These are phyloP conservation scores for Sporisorium exsertum DNA, from an alignment of 1,284 basidiomycete genomes.

Conservation along the genomic window DNA sequence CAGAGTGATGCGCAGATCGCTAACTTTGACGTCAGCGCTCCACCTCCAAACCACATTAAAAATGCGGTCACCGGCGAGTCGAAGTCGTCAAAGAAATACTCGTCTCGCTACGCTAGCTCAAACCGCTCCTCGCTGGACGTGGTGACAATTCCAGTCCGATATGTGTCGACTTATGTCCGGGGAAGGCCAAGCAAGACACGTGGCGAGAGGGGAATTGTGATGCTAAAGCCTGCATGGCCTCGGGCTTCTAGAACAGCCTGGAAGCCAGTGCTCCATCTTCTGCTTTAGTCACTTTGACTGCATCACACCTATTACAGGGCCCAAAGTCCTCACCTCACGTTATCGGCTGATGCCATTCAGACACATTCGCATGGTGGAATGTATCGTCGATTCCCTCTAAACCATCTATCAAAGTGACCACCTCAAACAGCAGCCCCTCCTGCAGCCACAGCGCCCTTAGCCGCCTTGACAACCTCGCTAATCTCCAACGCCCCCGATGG, in stretches of 20 bases:
- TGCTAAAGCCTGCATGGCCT: no score
- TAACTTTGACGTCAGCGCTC: neutral
- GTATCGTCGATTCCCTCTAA: no score
- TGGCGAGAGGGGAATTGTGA: neutral
- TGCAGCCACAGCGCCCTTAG: conserved; percentile 14
- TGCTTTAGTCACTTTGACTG: neutral
- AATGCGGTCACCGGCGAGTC: neutral
- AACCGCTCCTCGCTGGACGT: neutral
- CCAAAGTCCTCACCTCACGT: no score
- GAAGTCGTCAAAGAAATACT: no score
- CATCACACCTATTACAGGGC: neutral
- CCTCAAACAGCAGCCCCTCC: neutral
- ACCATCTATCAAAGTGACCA: neutral
- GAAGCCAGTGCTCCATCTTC: neutral
- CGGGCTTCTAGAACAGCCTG: neutral
- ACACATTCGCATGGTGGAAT: no score
- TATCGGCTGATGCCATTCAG: no score
- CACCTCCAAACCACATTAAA: neutral
- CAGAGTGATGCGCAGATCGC: neutral
- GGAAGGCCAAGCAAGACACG: neutral
- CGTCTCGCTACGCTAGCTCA: no score
- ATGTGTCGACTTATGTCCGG: neutral
- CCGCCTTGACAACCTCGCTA: conserved; percentile 4
- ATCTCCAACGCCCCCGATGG: neutral
- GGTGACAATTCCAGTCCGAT: neutral